Evolutionary conservation across 208 protist species (phyloP), one percentile per base, ranked within the genome.

Genomic region (Trypanosoma avium): DNA sequence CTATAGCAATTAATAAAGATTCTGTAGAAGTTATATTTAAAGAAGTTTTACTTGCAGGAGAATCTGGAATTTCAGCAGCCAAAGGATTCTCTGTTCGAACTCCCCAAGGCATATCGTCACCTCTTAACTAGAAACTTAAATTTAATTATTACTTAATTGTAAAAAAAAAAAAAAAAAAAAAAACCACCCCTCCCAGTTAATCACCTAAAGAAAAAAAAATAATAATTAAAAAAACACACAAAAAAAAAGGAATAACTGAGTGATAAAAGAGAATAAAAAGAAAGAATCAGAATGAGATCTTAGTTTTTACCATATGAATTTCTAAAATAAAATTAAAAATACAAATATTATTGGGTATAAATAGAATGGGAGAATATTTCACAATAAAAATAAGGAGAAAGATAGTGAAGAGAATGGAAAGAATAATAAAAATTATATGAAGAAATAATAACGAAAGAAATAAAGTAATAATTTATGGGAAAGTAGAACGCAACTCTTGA

Each of bases 371-470:
- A n/a, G n/a, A n/a, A n/a, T n/a, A n/a, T n/a, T n/a, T n/a, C n/a
- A n/a, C n/a, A n/a, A 52, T 40, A 35, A 21, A 63, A 26, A 19
- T 2, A 61, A 50, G n/a, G 26, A 7, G n/a, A 8, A 52, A 17
- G 30, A 58, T n/a, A 58, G 10, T 9, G 1, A 15, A 42, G 22
- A 58, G 50, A 61, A 21, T 35, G 30, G 7, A 61, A 36, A 12
- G 49, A 35, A 61, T 19, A 8, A 63, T 54, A 42, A 63, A 63
- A n/a, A n/a, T n/a, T 61, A 48, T 27, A 47, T 46, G 13, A 26
- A 54, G 19, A 54, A 4, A 63, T 8, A n/a, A 27, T 26, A 22
- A 3, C 0, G 52, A 17, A 67, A 49, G 0, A 33, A 27, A 59
- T 36, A 48, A 49, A 29, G 17, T 22, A 53, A 32, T 33, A 24